phyloP scores from a whole-genome alignment of 176 grass and related monocot genomes.

The Secale cereale region DNA sequence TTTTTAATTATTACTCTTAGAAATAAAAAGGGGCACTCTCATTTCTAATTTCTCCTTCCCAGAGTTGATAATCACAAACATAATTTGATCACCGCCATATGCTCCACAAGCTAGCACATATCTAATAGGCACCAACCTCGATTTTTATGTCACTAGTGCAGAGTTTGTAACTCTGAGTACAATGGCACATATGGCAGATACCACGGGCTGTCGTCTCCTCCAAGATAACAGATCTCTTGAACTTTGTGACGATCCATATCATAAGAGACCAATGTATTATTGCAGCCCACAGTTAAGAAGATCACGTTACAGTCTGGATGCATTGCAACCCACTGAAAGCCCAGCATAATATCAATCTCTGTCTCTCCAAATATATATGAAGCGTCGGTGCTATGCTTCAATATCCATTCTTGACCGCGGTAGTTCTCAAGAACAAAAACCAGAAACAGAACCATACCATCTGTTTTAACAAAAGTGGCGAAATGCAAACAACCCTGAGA shows the following conservation, averaged over 20 bases:
- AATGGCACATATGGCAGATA: background rate
- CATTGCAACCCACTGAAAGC: background rate
- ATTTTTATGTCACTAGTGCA: background rate
- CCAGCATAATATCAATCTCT: background rate
- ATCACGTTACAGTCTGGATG: background rate
- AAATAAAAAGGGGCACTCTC: background rate
- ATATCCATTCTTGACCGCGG: background rate
- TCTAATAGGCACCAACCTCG: background rate
- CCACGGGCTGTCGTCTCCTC: background rate
- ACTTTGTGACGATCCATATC: background rate
- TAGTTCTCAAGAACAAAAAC: background rate
- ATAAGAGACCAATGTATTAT: background rate
- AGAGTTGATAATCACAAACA: background rate
- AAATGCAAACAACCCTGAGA: background rate
- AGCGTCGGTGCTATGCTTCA: background rate
- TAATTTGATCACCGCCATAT: background rate
- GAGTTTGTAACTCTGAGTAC: background rate
- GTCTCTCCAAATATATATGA: background rate
- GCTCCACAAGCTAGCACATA: background rate
- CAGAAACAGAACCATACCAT: background rate
- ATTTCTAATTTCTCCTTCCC: background rate
- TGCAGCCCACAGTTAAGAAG: background rate
- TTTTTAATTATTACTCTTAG: background rate
- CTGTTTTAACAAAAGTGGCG: rapidly evolving
- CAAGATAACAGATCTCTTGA: background rate